Percentiles rank a stretch among this genome's conserved stretches.
Evolutionary conservation across 768 basidiomycete species (phyloP).

Genomic region (Termitomyces sp.): DNA sequence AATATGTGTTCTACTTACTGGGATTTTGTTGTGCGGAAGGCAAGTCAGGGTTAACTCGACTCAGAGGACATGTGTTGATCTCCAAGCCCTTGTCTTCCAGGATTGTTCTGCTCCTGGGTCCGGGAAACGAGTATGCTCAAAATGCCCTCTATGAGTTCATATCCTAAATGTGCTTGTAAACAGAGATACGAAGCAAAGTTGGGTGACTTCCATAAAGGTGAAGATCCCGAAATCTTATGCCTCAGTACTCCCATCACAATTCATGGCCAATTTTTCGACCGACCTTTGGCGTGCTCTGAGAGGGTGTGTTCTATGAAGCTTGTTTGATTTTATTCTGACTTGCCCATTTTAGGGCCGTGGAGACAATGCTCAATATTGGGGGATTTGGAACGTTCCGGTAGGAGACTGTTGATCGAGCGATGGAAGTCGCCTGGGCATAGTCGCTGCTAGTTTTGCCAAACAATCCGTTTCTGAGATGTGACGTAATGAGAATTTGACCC

Average conservation of each 20-base stretch:
- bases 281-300: neutral
- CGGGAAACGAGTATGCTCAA: neutral
- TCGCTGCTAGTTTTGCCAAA: no score
- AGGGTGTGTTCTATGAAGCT: neutral
- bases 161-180: neutral
- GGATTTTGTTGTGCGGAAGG: neutral
- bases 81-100: neutral
- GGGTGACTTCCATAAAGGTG: neutral
- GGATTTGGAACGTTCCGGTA: slow-evolving; percentile 6
- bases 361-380: slow-evolving; percentile 3
- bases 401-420: neutral
- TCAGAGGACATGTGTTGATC: neutral
- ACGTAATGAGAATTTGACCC: no score
- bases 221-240: neutral
- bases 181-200: slow-evolving; percentile 1
- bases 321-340: neutral
- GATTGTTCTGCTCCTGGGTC: neutral
- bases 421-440: no score
- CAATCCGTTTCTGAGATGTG: no score
- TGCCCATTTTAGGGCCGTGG: neutral
- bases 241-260: neutral
- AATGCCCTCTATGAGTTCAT: no score
- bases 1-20: neutral
- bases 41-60: neutral
- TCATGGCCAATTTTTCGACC: neutral